Conservation (phyloP, 2,329 filamentous ascomycete genomes). For the Rutstroemia sp. region DNA sequence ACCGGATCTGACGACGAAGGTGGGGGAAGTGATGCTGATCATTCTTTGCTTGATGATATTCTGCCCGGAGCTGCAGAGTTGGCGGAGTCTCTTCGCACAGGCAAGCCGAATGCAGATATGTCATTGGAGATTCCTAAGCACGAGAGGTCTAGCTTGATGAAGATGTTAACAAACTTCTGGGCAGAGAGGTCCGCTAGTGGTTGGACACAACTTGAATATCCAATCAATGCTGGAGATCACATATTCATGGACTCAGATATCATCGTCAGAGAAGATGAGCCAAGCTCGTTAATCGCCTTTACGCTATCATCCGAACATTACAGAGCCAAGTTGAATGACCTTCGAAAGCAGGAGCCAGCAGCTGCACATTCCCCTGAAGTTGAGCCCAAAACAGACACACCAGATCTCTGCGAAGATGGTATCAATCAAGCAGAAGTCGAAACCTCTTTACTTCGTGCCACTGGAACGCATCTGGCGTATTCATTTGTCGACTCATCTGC, state of each 20-base stretch:
- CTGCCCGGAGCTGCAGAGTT: constrained; percentile 55
- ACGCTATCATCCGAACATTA: constrained; percentile 86
- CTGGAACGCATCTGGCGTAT: constrained; percentile 91
- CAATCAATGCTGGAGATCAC: constrained; percentile 79
- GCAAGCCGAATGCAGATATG: constrained; percentile 51
- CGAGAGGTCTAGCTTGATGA: constrained; percentile 88
- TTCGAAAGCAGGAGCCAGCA: constrained; percentile 45
- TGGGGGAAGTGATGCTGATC: constrained; percentile 64
- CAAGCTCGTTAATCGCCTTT: constrained; percentile 91
- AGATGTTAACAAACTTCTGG: constrained; percentile 96
- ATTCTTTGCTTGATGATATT: constrained; percentile 61
- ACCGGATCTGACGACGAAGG: constrained; percentile 65
- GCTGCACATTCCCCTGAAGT: constrained; percentile 27
- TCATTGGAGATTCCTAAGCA: constrained; percentile 78
- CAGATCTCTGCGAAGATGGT: constrained; percentile 27
- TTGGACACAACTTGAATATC: constrained; percentile 89
- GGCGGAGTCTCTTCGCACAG: constrained; percentile 46
- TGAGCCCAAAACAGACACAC: constrained; percentile 19
- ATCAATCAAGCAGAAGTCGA: constrained; percentile 68
- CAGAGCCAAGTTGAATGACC: constrained; percentile 65
- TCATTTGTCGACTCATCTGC: constrained; percentile 92
- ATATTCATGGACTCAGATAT: constrained; percentile 97
- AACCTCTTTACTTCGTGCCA: constrained; percentile 73
- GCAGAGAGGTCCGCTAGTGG: constrained; percentile 93
- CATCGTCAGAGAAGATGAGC: constrained; percentile 94